Conservation (phyloP, 768 basidiomycete genomes). For the Crepidotus variabilis region DNA sequence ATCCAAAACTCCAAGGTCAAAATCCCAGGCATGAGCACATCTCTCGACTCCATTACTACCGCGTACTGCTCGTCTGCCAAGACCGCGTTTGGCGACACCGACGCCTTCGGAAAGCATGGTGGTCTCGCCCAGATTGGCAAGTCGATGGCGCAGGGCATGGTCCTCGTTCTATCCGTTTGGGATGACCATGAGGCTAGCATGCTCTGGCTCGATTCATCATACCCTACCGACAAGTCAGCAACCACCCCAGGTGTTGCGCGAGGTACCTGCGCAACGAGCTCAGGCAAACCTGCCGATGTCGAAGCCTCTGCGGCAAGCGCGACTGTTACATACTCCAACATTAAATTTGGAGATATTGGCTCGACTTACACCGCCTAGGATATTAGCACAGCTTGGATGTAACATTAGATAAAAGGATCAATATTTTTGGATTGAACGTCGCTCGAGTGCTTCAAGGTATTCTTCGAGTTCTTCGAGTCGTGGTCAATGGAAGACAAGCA, state of each 20-base stretch:
- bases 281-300: constrained; percentile 41
- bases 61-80: constrained; percentile 41
- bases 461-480: too few species aligned
- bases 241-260: constrained; percentile 39
- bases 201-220: constrained; percentile 55
- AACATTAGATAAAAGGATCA: too few species aligned
- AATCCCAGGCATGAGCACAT: constrained; percentile 33
- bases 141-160: constrained; percentile 38
- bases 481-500: too few species aligned
- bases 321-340: constrained; percentile 48
- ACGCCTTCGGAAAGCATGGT: constrained; percentile 36
- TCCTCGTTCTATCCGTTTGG: constrained; percentile 48
- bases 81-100: constrained; percentile 38
- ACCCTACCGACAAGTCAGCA: constrained; percentile 32
- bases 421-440: too few species aligned
- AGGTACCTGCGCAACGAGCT: constrained; percentile 43
- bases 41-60: constrained; percentile 39
- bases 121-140: constrained; percentile 31
- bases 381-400: background rate
- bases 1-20: constrained; percentile 43
- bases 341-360: constrained; percentile 43
- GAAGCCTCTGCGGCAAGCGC: constrained; percentile 33
- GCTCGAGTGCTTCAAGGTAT: too few species aligned
- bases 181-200: constrained; percentile 52
- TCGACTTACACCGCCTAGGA: constrained; percentile 12